Evolutionary conservation across 1,284 basidiomycete species (phyloP).

Genomic region (Athelia sp.): DNA sequence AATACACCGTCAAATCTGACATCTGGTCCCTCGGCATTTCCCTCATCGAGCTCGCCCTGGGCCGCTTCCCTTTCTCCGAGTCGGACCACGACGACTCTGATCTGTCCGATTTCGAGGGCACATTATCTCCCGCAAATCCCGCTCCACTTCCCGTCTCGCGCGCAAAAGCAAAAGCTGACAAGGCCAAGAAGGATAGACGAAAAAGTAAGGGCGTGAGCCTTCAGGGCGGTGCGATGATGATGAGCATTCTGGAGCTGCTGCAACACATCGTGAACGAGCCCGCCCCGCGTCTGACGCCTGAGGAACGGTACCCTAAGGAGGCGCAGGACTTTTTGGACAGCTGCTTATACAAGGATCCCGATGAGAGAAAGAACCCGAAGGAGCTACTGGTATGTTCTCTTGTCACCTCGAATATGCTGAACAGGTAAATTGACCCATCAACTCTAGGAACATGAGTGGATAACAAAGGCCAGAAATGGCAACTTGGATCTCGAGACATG

Average conservation of each 20-base stretch:
- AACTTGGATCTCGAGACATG: slow-evolving; percentile 57
- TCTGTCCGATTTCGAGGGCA: slow-evolving; percentile 66
- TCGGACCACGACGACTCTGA: slow-evolving; percentile 60
- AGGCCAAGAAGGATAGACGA: slow-evolving; percentile 44
- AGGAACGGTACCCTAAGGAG: slow-evolving; percentile 63
- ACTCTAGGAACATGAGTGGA: slow-evolving; percentile 18
- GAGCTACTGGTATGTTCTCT: slow-evolving; percentile 61
- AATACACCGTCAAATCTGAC: slow-evolving; percentile 97
- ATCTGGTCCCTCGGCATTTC: slow-evolving; percentile 97
- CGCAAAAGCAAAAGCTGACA: slow-evolving; percentile 22
- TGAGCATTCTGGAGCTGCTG: slow-evolving; percentile 94
- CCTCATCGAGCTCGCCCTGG: slow-evolving; percentile 89
- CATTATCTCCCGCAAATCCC: slow-evolving; percentile 47
- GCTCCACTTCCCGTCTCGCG: slow-evolving; percentile 29
- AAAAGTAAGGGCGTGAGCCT: slow-evolving; percentile 84
- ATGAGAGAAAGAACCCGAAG: slow-evolving; percentile 78
- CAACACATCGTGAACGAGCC: slow-evolving; percentile 98
- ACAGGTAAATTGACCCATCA: neutral
- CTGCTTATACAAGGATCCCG: slow-evolving; percentile 83
- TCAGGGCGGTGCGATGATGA: slow-evolving; percentile 88
- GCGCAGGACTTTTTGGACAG: slow-evolving; percentile 79
- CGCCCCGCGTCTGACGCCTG: slow-evolving; percentile 73
- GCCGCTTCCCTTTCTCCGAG: slow-evolving; percentile 89
- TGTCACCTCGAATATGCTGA: neutral
- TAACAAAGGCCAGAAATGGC: slow-evolving; percentile 33